phyloP scores from a whole-genome alignment of 176 grass and related monocot genomes.

The Dactylis glomerata region DNA sequence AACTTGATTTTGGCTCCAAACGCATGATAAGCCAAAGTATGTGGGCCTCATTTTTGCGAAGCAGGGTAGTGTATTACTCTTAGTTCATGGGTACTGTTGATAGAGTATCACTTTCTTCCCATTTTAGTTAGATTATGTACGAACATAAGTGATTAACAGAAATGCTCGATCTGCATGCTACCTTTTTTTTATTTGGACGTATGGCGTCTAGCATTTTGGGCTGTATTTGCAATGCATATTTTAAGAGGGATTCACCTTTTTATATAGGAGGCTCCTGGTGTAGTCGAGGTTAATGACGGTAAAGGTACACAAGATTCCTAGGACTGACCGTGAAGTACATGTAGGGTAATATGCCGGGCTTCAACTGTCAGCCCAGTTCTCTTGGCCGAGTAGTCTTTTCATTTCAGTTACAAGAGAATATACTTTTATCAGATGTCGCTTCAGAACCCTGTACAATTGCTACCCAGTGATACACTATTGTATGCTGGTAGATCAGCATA shows the following conservation, averaged over 20 bases:
- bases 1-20: neutral
- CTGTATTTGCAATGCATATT: neutral
- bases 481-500: constrained; percentile 5
- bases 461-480: constrained; percentile 31
- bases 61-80: neutral
- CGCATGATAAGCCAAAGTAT: neutral
- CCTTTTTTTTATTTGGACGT: neutral
- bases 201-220: neutral
- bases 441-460: constrained; percentile 19
- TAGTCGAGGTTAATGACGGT: neutral
- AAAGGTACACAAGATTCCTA: constrained; percentile 21
- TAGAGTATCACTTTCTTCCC: neutral
- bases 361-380: constrained; percentile 16
- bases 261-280: neutral
- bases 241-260: neutral
- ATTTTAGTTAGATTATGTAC: neutral
- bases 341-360: constrained; percentile 27
- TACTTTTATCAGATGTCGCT: constrained; percentile 24
- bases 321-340: constrained; percentile 20
- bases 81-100: neutral
- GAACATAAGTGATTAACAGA: neutral
- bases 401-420: neutral
- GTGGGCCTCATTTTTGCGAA: neutral
- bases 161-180: too few species aligned
- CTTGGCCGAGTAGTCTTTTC: constrained; percentile 21